Evolutionary conservation across 106 monocot species (phyloP).

Genomic region (Platanthera zijinensis): DNA sequence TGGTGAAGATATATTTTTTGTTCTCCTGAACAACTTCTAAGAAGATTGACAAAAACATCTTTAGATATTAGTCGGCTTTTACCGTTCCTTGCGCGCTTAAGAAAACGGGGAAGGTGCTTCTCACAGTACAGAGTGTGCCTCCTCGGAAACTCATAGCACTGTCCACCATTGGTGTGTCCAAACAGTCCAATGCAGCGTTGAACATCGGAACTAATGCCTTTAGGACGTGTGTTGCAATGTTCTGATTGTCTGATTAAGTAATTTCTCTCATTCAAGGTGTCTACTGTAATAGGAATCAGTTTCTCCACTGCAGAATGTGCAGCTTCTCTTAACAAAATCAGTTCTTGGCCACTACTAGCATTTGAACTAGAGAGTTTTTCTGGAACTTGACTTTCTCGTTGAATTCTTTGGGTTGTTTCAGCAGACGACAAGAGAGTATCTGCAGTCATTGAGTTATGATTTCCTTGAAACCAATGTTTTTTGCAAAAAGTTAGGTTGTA

Average conservation of each 20-base stretch:
- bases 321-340: slow-evolving; percentile 9
- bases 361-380: slow-evolving; percentile 22
- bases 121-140: slow-evolving; percentile 76
- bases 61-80: slow-evolving; percentile 65
- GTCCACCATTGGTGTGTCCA: slow-evolving; percentile 21
- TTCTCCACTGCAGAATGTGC: slow-evolving; percentile 20
- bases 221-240: slow-evolving; percentile 27
- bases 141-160: slow-evolving; percentile 62
- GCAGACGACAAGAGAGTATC: slow-evolving; percentile 14
- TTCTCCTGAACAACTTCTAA: slow-evolving; percentile 59
- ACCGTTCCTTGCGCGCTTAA: slow-evolving; percentile 68
- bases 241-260: slow-evolving; percentile 42
- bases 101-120: slow-evolving; percentile 70
- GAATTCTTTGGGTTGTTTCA: slow-evolving; percentile 22
- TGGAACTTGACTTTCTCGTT: slow-evolving; percentile 9
- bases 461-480: slow-evolving; percentile 50
- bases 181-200: slow-evolving; percentile 62
- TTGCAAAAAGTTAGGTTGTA: slow-evolving; percentile 79
- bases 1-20: slow-evolving; percentile 59
- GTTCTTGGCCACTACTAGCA: slow-evolving; percentile 13
- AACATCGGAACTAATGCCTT: slow-evolving; percentile 10
- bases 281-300: slow-evolving; percentile 25
- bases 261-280: slow-evolving; percentile 49
- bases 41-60: slow-evolving; percentile 62
- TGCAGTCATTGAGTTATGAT: slow-evolving; percentile 7